Conservation (phyloP, 345 rosid species). For the Punica granatum region DNA sequence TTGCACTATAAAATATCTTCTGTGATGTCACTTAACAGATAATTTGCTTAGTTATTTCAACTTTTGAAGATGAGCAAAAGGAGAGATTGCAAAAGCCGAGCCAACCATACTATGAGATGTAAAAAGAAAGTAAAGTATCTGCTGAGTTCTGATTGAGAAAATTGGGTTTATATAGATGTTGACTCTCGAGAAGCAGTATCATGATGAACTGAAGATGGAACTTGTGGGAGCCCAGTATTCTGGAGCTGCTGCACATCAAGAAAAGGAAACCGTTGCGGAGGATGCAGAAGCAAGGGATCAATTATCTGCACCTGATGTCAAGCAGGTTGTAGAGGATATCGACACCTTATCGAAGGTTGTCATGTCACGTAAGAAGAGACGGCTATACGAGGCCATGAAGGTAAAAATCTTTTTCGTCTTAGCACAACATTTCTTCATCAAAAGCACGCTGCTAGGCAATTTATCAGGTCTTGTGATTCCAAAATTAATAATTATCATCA, state of each 20-base stretch:
- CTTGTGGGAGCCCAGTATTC: constrained; percentile 26
- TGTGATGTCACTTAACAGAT: too few relatives aligned
- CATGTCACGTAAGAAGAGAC: constrained; percentile 68
- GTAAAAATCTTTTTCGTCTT: constrained; percentile 23
- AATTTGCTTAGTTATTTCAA: not conserved
- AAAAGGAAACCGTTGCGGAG: constrained; percentile 16
- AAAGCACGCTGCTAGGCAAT: not conserved
- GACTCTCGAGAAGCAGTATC: constrained; percentile 70
- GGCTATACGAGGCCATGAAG: constrained; percentile 57
- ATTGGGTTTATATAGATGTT: constrained; percentile 48
- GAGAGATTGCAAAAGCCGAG: not conserved
- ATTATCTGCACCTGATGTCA: constrained; percentile 17
- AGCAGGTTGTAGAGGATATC: constrained; percentile 35
- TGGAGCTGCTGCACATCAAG: constrained; percentile 17
- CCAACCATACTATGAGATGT: not conserved
- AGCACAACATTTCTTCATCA: not conserved
- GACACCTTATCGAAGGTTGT: constrained; percentile 25
- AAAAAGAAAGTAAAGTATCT: not conserved
- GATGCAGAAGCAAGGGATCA: constrained; percentile 28
- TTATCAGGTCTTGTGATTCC: too few relatives aligned
- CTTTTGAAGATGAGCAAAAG: not conserved
- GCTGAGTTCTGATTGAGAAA: not conserved
- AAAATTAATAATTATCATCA: not conserved
- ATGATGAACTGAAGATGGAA: constrained; percentile 68
- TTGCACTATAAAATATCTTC: not conserved